Conservation (phyloP, 495 filamentous ascomycete genomes). For the Hypoxylon fragiforme region DNA sequence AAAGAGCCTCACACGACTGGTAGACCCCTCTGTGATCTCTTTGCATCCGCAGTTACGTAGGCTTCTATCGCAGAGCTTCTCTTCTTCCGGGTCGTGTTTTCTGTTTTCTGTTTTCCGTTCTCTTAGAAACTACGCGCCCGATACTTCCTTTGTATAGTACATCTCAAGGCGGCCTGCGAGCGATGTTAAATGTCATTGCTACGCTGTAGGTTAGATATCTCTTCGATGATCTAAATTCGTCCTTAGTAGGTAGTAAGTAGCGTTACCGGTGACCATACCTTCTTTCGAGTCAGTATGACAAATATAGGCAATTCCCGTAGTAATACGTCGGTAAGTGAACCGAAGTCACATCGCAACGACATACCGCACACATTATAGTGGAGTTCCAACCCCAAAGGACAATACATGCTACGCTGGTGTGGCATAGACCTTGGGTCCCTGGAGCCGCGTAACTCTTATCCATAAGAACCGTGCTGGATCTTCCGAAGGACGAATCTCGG, state of each 20-base stretch:
- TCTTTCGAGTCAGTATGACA: slow-evolving; percentile 29
- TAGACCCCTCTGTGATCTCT: slow-evolving; percentile 7
- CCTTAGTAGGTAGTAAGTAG: too few relatives aligned
- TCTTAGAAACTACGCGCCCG: not conserved
- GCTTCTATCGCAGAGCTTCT: not conserved
- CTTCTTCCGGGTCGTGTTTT: not conserved
- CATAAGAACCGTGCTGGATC: slow-evolving; percentile 12
- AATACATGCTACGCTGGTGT: slow-evolving; percentile 22
- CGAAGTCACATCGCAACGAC: slow-evolving; percentile 34
- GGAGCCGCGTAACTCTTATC: slow-evolving; percentile 9
- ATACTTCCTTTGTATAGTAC: slow-evolving; percentile 1
- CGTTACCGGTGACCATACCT: not conserved
- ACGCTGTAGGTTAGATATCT: too few relatives aligned
- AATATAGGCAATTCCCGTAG: slow-evolving; percentile 26
- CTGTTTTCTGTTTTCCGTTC: not conserved
- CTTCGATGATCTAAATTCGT: too few relatives aligned
- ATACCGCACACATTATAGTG: slow-evolving; percentile 16
- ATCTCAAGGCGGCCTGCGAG: not conserved
- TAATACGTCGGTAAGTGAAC: slow-evolving; percentile 28
- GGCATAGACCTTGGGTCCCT: slow-evolving; percentile 2
- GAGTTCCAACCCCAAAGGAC: slow-evolving; percentile 16
- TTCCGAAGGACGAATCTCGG: slow-evolving; percentile 19
- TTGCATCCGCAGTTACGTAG: slow-evolving; percentile 7
- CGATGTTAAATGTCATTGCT: not conserved
- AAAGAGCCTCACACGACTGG: slow-evolving; percentile 30